A percentile compares a stretch with the other conserved stretches of the same genome.
Evolutionary conservation across 2,329 filamentous ascomycete genomes (phyloP).

Genomic region (Talaromyces marneffei): DNA sequence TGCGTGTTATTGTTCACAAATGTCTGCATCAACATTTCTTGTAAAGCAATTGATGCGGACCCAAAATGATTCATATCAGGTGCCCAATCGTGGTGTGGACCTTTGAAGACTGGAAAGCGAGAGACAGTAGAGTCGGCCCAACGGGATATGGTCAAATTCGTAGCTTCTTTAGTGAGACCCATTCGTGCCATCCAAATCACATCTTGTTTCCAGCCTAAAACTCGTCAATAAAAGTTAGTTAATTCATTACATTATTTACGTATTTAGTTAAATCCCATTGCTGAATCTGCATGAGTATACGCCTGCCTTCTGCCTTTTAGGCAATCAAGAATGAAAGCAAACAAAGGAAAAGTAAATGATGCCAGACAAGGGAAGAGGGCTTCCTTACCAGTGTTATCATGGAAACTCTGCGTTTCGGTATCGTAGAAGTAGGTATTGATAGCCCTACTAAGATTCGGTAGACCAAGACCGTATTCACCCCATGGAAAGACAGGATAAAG

Average conservation of each 20-base stretch:
- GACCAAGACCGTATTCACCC: slow-evolving; percentile 5
- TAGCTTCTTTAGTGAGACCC: background rate
- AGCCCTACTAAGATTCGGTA: background rate
- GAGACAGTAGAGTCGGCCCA: background rate
- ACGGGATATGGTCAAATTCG: background rate
- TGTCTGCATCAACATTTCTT: slow-evolving; percentile 7
- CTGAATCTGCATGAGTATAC: too few relatives aligned
- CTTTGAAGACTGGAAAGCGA: slow-evolving; percentile 1
- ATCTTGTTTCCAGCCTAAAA: background rate
- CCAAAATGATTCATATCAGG: slow-evolving; percentile 5
- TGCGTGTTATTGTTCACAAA: slow-evolving; percentile 5
- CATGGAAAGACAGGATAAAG: background rate
- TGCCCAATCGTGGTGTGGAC: background rate
- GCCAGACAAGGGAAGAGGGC: background rate
- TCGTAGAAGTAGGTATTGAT: slow-evolving; percentile 1
- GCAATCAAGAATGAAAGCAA: too few relatives aligned
- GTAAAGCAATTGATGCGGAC: background rate
- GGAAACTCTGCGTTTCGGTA: background rate
- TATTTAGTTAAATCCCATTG: background rate
- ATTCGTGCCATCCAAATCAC: background rate
- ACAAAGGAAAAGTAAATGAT: background rate
- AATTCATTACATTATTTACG: background rate
- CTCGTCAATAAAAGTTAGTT: background rate
- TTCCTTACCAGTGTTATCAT: background rate
- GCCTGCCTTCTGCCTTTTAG: too few relatives aligned